These are phyloP conservation scores for Laburnicola sp. DNA, from an alignment of 2,329 filamentous ascomycete genomes.

Conservation along the genomic window DNA sequence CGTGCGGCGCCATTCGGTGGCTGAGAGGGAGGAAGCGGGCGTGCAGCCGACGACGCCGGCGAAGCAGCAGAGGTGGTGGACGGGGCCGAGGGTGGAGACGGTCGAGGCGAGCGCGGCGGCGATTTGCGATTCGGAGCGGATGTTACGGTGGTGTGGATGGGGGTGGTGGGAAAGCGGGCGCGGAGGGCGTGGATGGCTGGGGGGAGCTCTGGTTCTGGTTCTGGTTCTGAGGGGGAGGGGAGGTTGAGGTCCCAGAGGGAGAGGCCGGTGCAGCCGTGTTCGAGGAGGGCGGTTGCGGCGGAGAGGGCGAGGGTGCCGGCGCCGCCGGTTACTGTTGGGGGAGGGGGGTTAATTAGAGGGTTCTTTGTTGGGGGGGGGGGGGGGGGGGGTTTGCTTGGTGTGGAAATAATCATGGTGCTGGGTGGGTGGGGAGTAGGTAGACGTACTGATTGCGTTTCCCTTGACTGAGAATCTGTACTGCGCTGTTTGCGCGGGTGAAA, in stretches of 20 bases:
- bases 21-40: slow-evolving; percentile 62
- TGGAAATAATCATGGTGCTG: background rate
- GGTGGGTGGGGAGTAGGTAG: background rate
- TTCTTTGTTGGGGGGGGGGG: background rate
- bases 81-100: slow-evolving; percentile 51
- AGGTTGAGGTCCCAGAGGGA: slow-evolving; percentile 63
- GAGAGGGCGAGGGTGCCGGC: slow-evolving; percentile 65
- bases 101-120: slow-evolving; percentile 43
- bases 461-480: slow-evolving; percentile 55
- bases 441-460: slow-evolving; percentile 56
- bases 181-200: slow-evolving; percentile 53
- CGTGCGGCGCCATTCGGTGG: slow-evolving; percentile 63
- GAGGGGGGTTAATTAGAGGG: background rate
- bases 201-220: slow-evolving; percentile 41
- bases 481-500: slow-evolving; percentile 49
- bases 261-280: slow-evolving; percentile 65
- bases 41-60: slow-evolving; percentile 69
- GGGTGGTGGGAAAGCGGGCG: slow-evolving; percentile 57
- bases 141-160: slow-evolving; percentile 60
- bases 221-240: too few relatives aligned
- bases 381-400: slow-evolving; percentile 4
- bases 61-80: slow-evolving; percentile 65
- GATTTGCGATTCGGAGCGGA: slow-evolving; percentile 59
- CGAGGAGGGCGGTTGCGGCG: slow-evolving; percentile 64
- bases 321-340: slow-evolving; percentile 62